phyloP scores from a whole-genome alignment of 441 rosid genomes.

The Metrosideros polymorpha region DNA sequence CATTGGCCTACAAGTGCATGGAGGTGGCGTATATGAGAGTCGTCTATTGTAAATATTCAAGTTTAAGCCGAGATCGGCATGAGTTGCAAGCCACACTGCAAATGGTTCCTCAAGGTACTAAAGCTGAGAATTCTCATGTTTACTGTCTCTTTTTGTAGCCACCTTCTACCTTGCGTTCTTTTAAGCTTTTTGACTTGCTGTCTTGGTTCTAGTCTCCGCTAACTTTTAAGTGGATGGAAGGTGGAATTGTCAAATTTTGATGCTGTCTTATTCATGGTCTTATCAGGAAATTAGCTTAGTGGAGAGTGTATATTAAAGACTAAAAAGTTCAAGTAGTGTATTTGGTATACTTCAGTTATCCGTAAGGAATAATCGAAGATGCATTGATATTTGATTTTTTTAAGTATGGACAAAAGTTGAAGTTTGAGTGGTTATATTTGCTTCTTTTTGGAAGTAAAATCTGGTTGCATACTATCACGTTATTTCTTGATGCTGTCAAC shows the following conservation, averaged over 20 bases:
- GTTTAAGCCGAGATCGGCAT: slow-evolving; percentile 35
- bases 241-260: not conserved
- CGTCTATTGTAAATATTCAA: slow-evolving; percentile 34
- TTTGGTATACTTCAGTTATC: not conserved
- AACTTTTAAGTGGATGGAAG: not conserved
- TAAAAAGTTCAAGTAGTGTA: not conserved
- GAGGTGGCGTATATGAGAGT: slow-evolving; percentile 79
- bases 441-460: not conserved
- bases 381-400: not conserved
- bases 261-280: not conserved
- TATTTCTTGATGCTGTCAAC: not conserved
- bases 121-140: slow-evolving; percentile 1
- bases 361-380: not conserved
- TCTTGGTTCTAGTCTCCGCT: not conserved
- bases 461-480: not conserved
- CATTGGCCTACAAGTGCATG: slow-evolving; percentile 87
- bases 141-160: not conserved
- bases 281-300: not conserved
- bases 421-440: not conserved
- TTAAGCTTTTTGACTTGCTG: not conserved
- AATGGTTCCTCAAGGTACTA: slow-evolving; percentile 50
- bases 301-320: not conserved
- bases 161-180: not conserved
- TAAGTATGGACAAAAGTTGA: not conserved
- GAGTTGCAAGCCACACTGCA: slow-evolving; percentile 53